A percentile compares a stretch with the other conserved stretches of the same genome.
Conservation (phyloP, 2,329 filamentous ascomycete species). For the Cladosporium sp. region DNA sequence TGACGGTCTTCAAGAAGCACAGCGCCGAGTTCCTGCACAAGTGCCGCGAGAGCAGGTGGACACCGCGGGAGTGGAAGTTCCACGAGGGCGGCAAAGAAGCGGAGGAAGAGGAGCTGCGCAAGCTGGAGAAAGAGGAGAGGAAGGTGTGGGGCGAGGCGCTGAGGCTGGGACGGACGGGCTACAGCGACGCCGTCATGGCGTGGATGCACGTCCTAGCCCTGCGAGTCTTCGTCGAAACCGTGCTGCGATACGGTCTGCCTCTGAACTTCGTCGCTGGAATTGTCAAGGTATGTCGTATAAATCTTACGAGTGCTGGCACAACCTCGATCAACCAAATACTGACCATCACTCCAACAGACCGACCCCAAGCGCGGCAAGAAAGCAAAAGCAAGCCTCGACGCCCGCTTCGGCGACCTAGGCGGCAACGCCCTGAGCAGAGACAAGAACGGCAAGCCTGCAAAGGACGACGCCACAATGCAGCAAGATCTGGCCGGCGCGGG, state of each 20-base stretch:
- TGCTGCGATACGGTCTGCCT: slow-evolving; percentile 91
- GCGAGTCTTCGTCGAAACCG: slow-evolving; percentile 94
- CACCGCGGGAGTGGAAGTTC: slow-evolving; percentile 90
- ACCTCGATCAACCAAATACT: slow-evolving; percentile 12
- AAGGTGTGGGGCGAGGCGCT: slow-evolving; percentile 93
- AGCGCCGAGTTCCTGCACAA: slow-evolving; percentile 86
- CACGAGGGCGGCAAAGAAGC: slow-evolving; percentile 87
- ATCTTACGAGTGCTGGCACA: too few relatives aligned
- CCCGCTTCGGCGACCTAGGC: slow-evolving; percentile 84
- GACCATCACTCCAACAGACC: slow-evolving; percentile 57
- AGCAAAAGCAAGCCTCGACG: slow-evolving; percentile 67
- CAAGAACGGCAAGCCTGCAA: slow-evolving; percentile 88
- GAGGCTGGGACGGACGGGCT: slow-evolving; percentile 83
- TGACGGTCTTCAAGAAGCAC: slow-evolving; percentile 92
- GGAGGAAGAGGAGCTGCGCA: slow-evolving; percentile 83
- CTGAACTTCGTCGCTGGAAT: slow-evolving; percentile 84
- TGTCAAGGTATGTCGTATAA: slow-evolving; percentile 65
- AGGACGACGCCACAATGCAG: slow-evolving; percentile 79
- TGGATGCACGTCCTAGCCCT: slow-evolving; percentile 92
- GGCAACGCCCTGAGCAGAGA: slow-evolving; percentile 93
- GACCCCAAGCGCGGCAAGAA: slow-evolving; percentile 80
- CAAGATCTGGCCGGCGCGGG: slow-evolving; percentile 81
- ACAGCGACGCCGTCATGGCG: slow-evolving; percentile 93
- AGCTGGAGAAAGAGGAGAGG: slow-evolving; percentile 79
- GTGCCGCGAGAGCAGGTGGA: slow-evolving; percentile 90